Percentiles rank a stretch among this genome's conserved stretches.
These are phyloP conservation scores for Dryadomyces quercivorus DNA, from an alignment of 2,329 filamentous ascomycete species.

Conservation along the genomic window DNA sequence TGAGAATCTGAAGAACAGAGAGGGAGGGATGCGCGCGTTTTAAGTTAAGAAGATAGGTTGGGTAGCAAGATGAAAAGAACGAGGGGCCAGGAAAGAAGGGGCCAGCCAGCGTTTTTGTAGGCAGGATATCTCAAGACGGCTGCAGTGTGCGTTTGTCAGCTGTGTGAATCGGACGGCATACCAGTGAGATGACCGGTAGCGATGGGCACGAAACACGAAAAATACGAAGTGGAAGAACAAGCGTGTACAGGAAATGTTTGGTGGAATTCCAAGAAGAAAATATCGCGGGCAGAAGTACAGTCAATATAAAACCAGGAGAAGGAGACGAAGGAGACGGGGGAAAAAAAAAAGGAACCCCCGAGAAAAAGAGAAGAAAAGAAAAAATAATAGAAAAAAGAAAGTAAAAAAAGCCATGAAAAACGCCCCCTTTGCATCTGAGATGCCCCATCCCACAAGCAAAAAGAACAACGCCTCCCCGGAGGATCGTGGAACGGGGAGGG, in stretches of 20 bases:
- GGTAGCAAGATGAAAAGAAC: too few species aligned
- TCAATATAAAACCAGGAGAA: not conserved
- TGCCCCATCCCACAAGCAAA: not conserved
- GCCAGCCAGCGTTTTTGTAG: not conserved
- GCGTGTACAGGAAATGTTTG: not conserved
- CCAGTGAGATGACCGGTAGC: not conserved
- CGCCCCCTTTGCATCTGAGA: not conserved
- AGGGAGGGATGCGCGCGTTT: too few species aligned
- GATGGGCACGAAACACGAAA: not conserved
- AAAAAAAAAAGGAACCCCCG: too few species aligned
- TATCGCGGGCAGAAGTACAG: not conserved
- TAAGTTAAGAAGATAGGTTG: too few species aligned
- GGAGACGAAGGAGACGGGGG: not conserved
- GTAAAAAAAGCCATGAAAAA: not conserved
- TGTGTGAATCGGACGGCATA: not conserved
- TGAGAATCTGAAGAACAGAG: too few species aligned
- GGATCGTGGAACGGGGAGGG: not conserved
- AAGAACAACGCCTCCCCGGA: not conserved
- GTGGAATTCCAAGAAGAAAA: not conserved
- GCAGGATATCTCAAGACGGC: not conserved
- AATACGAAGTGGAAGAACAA: not conserved
- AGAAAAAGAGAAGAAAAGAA: too few species aligned
- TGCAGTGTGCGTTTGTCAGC: not conserved
- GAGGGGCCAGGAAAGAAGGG: not conserved
- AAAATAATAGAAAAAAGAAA: not conserved